These are phyloP conservation scores for Suillus variegatus DNA, from an alignment of 768 basidiomycete species.

Conservation along the genomic window DNA sequence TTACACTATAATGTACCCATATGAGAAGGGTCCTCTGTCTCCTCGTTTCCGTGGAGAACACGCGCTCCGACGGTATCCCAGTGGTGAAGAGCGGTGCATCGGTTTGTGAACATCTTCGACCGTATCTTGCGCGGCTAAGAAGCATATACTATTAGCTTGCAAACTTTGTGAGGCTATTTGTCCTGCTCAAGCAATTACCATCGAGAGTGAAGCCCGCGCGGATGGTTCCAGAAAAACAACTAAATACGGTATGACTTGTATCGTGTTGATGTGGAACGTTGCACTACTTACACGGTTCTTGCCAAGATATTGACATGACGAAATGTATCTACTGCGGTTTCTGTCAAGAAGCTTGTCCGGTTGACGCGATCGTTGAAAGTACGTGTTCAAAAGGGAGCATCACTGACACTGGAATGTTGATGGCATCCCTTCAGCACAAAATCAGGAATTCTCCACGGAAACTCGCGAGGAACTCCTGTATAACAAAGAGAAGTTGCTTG, in stretches of 20 bases:
- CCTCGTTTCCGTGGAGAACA: constrained; percentile 99
- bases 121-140: constrained; percentile 10
- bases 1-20: constrained; percentile 98
- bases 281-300: constrained; percentile 7
- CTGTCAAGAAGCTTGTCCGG: constrained; percentile 99
- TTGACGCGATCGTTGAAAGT: constrained; percentile 99
- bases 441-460: constrained; percentile 96
- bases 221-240: constrained; percentile 97
- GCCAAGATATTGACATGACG: constrained; percentile 96
- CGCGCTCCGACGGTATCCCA: constrained; percentile 93
- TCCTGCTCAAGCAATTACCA: constrained; percentile 98
- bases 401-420: constrained; percentile 9
- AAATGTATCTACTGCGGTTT: constrained; percentile 99
- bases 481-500: constrained; percentile 98
- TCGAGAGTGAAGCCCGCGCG: constrained; percentile 94
- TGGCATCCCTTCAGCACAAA: constrained; percentile 69
- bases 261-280: constrained; percentile 13
- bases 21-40: constrained; percentile 96
- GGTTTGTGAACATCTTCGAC: constrained; percentile 54
- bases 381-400: constrained; percentile 33
- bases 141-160: constrained; percentile 62
- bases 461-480: constrained; percentile 97
- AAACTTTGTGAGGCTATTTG: constrained; percentile 99
- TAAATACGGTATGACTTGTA: constrained; percentile 74
- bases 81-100: constrained; percentile 98